Conservation (phyloP, 2,329 filamentous ascomycete genomes). For the Pseudogymnoascus sp. region DNA sequence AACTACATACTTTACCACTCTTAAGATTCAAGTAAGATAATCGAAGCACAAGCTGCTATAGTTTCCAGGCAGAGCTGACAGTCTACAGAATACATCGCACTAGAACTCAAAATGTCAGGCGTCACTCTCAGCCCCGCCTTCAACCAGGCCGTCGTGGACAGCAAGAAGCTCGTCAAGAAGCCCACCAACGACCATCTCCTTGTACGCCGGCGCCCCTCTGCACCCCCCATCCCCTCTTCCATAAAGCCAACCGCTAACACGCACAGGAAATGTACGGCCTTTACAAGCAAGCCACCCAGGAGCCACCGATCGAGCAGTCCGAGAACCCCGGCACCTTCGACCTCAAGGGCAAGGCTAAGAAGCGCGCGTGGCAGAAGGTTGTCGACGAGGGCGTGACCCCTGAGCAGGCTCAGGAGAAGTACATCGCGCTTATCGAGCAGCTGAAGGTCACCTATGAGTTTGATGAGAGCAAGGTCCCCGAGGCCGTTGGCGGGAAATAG, state of each 20-base stretch:
- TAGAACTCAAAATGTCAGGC: not conserved
- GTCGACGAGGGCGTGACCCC: conserved; percentile 52
- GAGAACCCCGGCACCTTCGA: conserved; percentile 59
- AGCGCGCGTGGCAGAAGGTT: conserved; percentile 64
- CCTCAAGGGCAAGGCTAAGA: conserved; percentile 73
- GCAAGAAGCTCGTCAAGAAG: conserved; percentile 59
- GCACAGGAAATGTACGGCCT: conserved; percentile 33
- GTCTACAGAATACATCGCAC: not conserved
- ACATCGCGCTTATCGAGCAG: conserved; percentile 62
- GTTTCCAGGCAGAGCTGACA: not conserved
- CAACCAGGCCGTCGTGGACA: conserved; percentile 50
- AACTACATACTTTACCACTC: not conserved
- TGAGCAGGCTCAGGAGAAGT: conserved; percentile 64
- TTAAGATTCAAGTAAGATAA: not conserved
- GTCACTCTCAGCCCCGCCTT: conserved; percentile 29
- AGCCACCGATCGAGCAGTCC: conserved; percentile 28
- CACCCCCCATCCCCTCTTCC: not conserved
- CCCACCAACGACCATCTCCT: conserved; percentile 57
- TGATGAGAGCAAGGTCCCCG: conserved; percentile 54
- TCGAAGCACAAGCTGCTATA: not conserved
- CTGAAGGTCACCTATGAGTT: conserved; percentile 63
- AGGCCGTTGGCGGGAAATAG: conserved; percentile 37
- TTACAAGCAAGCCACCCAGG: conserved; percentile 36
- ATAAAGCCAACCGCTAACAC: not conserved
- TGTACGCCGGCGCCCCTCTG: not conserved